Evolutionary conservation across 495 filamentous ascomycete species (phyloP).

Genomic region (Pyrenula aspistea): DNA sequence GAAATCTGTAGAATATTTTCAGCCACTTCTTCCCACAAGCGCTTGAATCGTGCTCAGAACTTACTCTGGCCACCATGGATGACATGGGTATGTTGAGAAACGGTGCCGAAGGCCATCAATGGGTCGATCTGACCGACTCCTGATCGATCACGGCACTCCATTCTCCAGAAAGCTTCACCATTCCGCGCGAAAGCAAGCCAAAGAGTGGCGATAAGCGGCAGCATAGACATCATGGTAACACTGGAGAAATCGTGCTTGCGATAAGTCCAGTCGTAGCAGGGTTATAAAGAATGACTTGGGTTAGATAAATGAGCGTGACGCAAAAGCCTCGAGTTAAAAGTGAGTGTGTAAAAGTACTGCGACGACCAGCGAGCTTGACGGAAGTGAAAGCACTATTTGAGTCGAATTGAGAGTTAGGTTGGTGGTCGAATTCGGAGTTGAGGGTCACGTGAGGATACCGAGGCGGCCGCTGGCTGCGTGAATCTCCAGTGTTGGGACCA

Average conservation of each 20-base stretch:
- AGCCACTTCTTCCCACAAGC: not conserved
- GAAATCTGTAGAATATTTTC: conserved; percentile 40
- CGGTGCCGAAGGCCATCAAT: conserved; percentile 31
- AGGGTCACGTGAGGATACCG: too few relatives aligned
- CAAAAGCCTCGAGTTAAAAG: not conserved
- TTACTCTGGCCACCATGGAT: conserved; percentile 44
- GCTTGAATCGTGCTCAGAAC: conserved; percentile 10
- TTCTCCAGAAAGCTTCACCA: conserved; percentile 71
- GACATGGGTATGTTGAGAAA: conserved; percentile 35
- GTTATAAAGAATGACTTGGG: not conserved
- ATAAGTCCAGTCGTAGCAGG: not conserved
- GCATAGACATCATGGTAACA: not conserved
- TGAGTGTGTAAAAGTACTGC: not conserved
- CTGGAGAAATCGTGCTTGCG: too few relatives aligned
- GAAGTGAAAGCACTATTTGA: not conserved
- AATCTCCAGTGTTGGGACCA: too few relatives aligned
- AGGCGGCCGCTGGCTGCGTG: too few relatives aligned
- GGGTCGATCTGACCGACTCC: conserved; percentile 50
- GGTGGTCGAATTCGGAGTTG: too few relatives aligned
- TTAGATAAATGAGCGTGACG: not conserved
- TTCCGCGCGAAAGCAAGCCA: conserved; percentile 15
- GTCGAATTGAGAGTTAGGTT: too few relatives aligned
- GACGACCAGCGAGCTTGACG: not conserved
- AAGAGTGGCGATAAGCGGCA: not conserved
- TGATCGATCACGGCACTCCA: conserved; percentile 59